Base-by-base conservation (phyloP, 768 basidiomycete genomes). In the Hebeloma cylindrosporum region DNA sequence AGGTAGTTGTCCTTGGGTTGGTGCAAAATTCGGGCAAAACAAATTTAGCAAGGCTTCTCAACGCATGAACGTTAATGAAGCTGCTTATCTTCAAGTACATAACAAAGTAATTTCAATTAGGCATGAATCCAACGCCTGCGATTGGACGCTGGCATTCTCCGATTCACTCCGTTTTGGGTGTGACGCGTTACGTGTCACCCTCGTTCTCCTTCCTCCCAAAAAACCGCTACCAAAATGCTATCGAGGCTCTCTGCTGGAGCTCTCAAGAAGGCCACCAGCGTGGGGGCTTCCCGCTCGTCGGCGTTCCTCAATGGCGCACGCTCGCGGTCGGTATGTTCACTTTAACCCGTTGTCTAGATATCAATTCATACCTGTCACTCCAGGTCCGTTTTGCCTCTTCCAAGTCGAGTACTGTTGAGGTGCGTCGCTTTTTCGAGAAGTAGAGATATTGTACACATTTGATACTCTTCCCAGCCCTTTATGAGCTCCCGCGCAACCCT, bases 191-290 rank as follows among this genome's bases (percentile, higher is more conserved):
- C 73, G 44, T 38, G 63, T 61, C 56, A 64, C 63, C 47, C 60
- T 63, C 58, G 56, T 58, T 57, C 60, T 63, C 61, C 62, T 64
- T 66, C 64, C 64, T 64, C 60, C 59, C 59, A 61, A 67, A 75
- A 77, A 75, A 65, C 65, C 63, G 63, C 64, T 61, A 61, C 59
- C 64, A 70, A 82, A 86, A 89, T 89, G 87, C 68, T 88, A 65
- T 82, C 84, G 68, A 88, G 83, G 83, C 78, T 88, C 71, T 81
- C 84, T 64, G 78, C 79, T 69, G 79, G 80, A 69, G 78, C 78
- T 71, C 74, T 86, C 65, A 82, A 73, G 68, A 78, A 73, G 62
- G 76, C 75, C 53, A 68, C 71, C 55, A 68, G 67, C 51, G 55
- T 72, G 49, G 70, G 74, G 46, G 65, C 71, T 47, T 61, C 76